Conservation (phyloP, 2,329 filamentous ascomycete species). For the Metarhizium sp. region DNA sequence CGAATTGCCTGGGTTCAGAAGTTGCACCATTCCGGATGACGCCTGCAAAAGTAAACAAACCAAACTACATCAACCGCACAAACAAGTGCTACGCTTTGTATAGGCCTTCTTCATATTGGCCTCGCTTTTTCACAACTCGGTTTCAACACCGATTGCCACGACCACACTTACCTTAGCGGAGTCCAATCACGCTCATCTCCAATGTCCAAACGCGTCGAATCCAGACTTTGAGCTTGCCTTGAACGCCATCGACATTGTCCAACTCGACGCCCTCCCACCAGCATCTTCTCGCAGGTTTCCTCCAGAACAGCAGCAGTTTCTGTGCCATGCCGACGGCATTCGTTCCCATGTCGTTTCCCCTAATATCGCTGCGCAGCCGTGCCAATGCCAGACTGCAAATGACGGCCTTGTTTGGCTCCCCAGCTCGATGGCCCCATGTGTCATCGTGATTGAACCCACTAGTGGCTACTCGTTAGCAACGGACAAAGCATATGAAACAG, state of each 20-base stretch:
- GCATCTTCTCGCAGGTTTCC: conserved; percentile 89
- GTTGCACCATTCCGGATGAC: conserved; percentile 5
- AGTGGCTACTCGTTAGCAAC: conserved; percentile 1
- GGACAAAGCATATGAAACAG: not conserved
- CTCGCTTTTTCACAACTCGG: not conserved
- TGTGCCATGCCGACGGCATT: conserved; percentile 96
- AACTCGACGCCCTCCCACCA: conserved; percentile 99
- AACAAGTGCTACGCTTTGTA: conserved; percentile 1
- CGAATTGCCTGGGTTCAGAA: not conserved
- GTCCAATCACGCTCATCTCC: conserved; percentile 91
- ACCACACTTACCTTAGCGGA: conserved; percentile 45
- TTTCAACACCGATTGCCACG: not conserved
- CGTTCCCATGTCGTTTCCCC: conserved; percentile 63
- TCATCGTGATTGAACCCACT: conserved; percentile 97
- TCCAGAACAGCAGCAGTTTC: conserved; percentile 94
- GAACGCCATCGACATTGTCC: conserved; percentile 77
- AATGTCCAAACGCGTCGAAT: conserved; percentile 96
- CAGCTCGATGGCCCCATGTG: conserved; percentile 90
- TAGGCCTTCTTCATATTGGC: not conserved
- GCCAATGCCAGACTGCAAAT: conserved; percentile 94
- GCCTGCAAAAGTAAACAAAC: conserved; percentile 7
- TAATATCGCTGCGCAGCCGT: conserved; percentile 83
- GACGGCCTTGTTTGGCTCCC: conserved; percentile 95
- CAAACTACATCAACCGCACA: conserved; percentile 2
- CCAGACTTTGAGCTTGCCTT: conserved; percentile 94